Evolutionary conservation across 768 basidiomycete genomes (phyloP), one percentile per base, ranked within the genome.

Genomic region (Fistulinella prunicolor): DNA sequence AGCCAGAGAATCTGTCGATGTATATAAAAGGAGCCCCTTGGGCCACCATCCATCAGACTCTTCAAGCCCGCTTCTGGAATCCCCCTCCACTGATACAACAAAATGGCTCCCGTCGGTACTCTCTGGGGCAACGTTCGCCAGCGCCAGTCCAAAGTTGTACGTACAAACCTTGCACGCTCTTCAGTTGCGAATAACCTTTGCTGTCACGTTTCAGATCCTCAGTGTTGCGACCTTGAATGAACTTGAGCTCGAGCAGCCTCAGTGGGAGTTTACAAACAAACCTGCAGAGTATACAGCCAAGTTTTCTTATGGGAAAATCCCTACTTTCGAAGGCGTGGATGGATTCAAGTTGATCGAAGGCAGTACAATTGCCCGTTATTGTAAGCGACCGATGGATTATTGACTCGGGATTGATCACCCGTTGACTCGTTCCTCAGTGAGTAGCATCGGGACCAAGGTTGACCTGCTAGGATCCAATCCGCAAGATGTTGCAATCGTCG

Each of bases 351-450:
- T 36, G n/a, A 36, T 36, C 35, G 35, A 36, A 19, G 35, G 35
- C 17, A 10, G n/a, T n/a, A 17, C 35, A 13, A 36, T 36, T 19
- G 35, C 35, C 16, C 35, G 35, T 19, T 36, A 36, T 19, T 10
- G 35, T 36, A 19, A 36, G 17, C 17, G 13, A 7, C 30, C 30
- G 10, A 36, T 5, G 16, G 5, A 7, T 6, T 36, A 6, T 28
- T 6, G 7, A 6, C 5, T 36, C n/a, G 35, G 17, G n/a, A 8
- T 4, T 13, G 4, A 17, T 19, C 17, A 36, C 4, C 73, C 66
- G 16, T n/a, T 20, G 12, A 39, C 38, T 17, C 17, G 16, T 24
- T 23, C n/a, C 9, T 21, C 19, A 49, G 48, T 44, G 38, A 34
- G 42, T 22, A 34, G 20, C 9, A 38, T 49, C 38, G 48, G 48